Evolutionary conservation across 116 monocot genomes (phyloP).

Genomic region (Zostera marina): DNA sequence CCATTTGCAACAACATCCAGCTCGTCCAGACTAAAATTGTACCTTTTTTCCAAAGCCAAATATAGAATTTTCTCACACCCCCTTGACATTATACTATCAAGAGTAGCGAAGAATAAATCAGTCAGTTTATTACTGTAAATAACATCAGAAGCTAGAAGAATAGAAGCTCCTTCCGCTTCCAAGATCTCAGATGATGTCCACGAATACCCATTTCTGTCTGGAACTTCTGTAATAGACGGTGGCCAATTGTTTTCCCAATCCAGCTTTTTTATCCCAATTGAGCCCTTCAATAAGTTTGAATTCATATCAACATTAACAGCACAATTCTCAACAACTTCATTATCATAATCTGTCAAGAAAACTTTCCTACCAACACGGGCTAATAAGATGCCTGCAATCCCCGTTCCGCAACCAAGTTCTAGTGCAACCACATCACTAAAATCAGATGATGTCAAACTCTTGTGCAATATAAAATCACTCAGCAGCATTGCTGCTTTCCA

Average conservation of each 20-base stretch:
- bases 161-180: constrained; percentile 38
- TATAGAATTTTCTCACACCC: constrained; percentile 60
- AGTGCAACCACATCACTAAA: constrained; percentile 48
- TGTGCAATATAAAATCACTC: constrained; percentile 67
- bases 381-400: constrained; percentile 58
- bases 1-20: constrained; percentile 90
- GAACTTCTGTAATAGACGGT: constrained; percentile 14
- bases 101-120: constrained; percentile 37
- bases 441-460: constrained; percentile 42
- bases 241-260: constrained; percentile 81
- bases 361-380: constrained; percentile 46
- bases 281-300: constrained; percentile 26
- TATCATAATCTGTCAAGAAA: constrained; percentile 70
- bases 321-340: constrained; percentile 61
- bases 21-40: constrained; percentile 77
- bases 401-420: constrained; percentile 95
- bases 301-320: constrained; percentile 36
- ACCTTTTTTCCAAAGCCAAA: constrained; percentile 86
- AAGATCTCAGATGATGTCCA: constrained; percentile 55
- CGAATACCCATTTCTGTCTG: constrained; percentile 29
- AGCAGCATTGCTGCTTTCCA: constrained; percentile 77
- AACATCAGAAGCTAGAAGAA: constrained; percentile 86
- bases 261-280: constrained; percentile 49
- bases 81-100: constrained; percentile 57
- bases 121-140: constrained; percentile 85